phyloP scores from a whole-genome alignment of 805 yeast species.

The Millerozyma miso region DNA sequence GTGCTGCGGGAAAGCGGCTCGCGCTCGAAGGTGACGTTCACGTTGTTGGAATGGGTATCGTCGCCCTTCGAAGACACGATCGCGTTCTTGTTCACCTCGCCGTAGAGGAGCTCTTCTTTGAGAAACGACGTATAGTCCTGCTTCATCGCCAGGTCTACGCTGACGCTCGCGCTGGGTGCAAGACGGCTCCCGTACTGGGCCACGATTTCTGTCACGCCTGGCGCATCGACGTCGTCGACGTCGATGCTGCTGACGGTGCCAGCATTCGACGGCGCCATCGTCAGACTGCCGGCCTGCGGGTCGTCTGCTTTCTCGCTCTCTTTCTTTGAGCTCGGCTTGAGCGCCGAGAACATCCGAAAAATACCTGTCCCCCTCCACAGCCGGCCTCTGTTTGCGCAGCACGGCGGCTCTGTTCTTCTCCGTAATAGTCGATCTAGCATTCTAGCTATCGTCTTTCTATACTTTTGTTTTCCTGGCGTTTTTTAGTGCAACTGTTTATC shows the following conservation, averaged over 20 bases:
- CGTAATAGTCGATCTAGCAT: background rate
- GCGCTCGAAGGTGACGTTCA: background rate
- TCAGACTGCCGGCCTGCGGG: too few species aligned
- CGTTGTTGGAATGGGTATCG: slow-evolving; percentile 9
- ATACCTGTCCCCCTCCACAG: background rate
- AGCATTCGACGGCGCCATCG: too few species aligned
- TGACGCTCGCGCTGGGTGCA: too few species aligned
- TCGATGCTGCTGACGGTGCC: too few species aligned
- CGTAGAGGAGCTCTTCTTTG: background rate
- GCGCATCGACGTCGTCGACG: too few species aligned
- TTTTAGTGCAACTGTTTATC: too few species aligned
- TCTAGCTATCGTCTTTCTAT: too few species aligned
- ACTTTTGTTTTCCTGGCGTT: slow-evolving; percentile 1
- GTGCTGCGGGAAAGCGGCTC: background rate
- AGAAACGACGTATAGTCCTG: background rate
- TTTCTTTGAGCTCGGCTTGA: background rate
- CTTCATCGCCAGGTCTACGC: too few species aligned
- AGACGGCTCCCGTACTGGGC: too few species aligned
- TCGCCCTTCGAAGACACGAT: slow-evolving; percentile 10
- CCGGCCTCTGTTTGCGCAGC: background rate
- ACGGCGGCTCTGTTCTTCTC: background rate
- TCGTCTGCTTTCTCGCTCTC: too few species aligned
- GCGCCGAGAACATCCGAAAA: background rate
- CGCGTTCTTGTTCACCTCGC: background rate
- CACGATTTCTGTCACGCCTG: too few species aligned